phyloP scores from a whole-genome alignment of 148 eudicot species.

The Cornus kousa region DNA sequence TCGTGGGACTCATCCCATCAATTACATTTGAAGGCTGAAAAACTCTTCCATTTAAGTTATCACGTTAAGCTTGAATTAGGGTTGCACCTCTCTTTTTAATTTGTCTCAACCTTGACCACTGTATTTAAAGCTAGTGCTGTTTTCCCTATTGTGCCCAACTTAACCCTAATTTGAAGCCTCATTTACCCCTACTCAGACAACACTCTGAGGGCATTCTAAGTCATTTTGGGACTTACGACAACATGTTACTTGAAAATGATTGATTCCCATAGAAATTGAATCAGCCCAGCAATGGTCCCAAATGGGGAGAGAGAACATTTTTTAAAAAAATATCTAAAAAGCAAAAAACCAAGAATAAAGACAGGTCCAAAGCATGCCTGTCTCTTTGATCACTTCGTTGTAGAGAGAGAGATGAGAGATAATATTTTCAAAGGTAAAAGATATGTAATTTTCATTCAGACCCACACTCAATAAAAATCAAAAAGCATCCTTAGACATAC shows the following conservation, averaged over 20 bases:
- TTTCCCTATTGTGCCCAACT: neutral
- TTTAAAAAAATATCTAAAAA: neutral
- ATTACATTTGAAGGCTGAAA: too few relatives aligned
- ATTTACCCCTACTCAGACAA: too few relatives aligned
- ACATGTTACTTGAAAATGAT: too few relatives aligned
- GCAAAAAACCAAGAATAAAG: neutral
- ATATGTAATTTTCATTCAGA: neutral
- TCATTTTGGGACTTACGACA: too few relatives aligned
- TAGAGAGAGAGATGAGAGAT: slow-evolving; percentile 4
- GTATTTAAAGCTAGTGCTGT: neutral
- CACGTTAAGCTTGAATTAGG: neutral
- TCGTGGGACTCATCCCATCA: too few relatives aligned
- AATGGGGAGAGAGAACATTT: neutral
- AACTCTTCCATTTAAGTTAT: neutral
- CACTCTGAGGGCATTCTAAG: too few relatives aligned
- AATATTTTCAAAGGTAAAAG: neutral
- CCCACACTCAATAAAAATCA: neutral
- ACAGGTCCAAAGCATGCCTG: slow-evolving; percentile 22
- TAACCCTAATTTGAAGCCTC: neutral
- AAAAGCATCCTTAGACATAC: slow-evolving; percentile 13
- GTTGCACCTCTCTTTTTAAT: neutral
- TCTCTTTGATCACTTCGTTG: slow-evolving; percentile 10
- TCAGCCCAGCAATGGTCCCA: neutral
- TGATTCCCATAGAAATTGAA: too few relatives aligned
- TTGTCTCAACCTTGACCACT: neutral